Evolutionary conservation across 441 rosid species (phyloP), one percentile per base, ranked within the genome.

Genomic region (Bocquillonia castaneifolia): DNA sequence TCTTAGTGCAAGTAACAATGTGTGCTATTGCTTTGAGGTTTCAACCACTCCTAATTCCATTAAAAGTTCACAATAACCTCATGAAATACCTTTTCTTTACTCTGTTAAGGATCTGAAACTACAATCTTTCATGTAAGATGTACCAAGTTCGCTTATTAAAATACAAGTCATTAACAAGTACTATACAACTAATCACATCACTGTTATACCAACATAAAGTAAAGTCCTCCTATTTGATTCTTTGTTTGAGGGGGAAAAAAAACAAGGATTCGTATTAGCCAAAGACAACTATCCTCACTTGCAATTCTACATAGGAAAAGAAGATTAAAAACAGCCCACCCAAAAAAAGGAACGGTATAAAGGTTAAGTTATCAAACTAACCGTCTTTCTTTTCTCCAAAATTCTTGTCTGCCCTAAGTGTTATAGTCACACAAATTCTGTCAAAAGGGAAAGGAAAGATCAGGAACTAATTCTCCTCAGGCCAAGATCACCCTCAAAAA

Each of bases 111-210:
- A 32, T 20, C 32, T 60, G 23, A n/a, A 36, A 36, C 15, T 59
- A 20, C 63, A 59, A 3, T 17, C 25, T n/a, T 59, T 18, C 15
- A 18, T 22, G 31, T 10, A 37, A 37, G 48, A 47, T 26, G 23
- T 39, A 44, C 25, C n/a, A 60, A 37, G 18, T 14, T 60, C 23
- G 39, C 7, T 13, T 20, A 40, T 39, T 14, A 7, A 34, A 40
- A 22, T 59, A 23, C 64, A 37, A 59, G 62, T 58, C n/a, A 17
- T 12, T 3, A 59, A 39, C 45, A 37, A 59, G 45, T 59, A 59
- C 15, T 20, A 37, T 36, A 20, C 22, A 22, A 20, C 28, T 28
- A 36, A 22, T 15, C 45, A 39, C 15, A 22, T 59, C 8, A 39
- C 25, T 13, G 26, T 7, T 23, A 37, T n/a, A 59, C 6, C 17